Percentiles rank a stretch among this genome's conserved stretches.
These are phyloP conservation scores for Eucalyptus microcorys DNA, from an alignment of 345 rosid genomes.

Conservation along the genomic window DNA sequence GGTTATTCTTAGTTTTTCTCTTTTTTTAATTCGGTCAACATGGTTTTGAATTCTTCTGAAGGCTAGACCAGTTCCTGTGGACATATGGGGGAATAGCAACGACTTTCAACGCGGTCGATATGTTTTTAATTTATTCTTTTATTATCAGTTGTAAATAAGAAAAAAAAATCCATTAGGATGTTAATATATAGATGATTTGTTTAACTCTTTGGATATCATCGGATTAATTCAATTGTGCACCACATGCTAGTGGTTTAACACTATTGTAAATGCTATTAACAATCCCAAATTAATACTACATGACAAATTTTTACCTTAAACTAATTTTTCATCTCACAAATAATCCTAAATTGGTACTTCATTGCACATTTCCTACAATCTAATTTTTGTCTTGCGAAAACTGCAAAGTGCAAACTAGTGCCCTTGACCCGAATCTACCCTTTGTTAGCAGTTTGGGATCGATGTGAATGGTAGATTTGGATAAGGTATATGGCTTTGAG, in stretches of 20 bases:
- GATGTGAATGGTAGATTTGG: background rate
- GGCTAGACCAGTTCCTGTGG: background rate
- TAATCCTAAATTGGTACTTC: background rate
- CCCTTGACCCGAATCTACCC: background rate
- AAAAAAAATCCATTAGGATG: background rate
- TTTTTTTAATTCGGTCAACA: background rate
- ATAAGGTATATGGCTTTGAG: fast-evolving
- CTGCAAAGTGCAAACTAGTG: background rate
- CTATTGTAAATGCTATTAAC: background rate
- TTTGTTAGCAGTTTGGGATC: background rate
- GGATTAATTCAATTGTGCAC: background rate
- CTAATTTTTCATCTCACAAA: background rate
- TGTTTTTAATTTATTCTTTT: background rate
- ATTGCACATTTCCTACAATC: background rate
- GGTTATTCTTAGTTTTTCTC: background rate
- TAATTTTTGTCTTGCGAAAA: background rate
- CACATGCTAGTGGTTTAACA: background rate
- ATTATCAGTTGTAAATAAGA: background rate
- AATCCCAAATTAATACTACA: background rate
- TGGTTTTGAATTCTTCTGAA: background rate
- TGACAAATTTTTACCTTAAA: background rate
- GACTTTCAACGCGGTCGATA: background rate
- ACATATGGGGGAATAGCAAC: background rate
- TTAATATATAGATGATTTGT: background rate
- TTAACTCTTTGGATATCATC: background rate